Percentiles rank a stretch among this genome's conserved stretches.
Conservation (phyloP, 495 filamentous ascomycete species). For the Terfezia boudieri region DNA sequence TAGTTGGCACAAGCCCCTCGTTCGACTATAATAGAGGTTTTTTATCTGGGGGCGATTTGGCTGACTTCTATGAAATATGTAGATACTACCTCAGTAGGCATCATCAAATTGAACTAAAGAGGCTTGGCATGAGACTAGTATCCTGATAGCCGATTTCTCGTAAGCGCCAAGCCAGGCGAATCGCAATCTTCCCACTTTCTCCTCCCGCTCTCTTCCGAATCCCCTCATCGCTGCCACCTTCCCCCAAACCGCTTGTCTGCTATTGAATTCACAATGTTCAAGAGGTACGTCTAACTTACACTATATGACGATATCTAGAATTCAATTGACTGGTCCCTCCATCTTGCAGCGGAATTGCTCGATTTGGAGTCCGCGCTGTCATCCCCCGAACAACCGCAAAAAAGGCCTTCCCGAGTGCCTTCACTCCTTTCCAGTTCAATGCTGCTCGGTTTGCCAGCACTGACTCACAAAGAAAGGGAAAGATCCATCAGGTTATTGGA, state of each 20-base stretch:
- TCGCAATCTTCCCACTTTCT: not conserved
- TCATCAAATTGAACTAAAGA: too few relatives aligned
- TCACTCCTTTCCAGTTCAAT: slow-evolving; percentile 24
- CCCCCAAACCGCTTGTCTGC: slow-evolving; percentile 9
- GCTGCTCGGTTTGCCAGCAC: slow-evolving; percentile 36
- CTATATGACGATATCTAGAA: not conserved
- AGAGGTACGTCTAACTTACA: slow-evolving; percentile 27
- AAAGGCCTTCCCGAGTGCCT: slow-evolving; percentile 29
- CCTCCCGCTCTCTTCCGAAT: slow-evolving; percentile 1
- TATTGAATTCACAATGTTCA: slow-evolving; percentile 31
- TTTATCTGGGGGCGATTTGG: too few relatives aligned
- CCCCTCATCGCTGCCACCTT: slow-evolving; percentile 16
- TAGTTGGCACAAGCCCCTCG: too few relatives aligned
- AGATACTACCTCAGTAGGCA: too few relatives aligned
- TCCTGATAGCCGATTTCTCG: not conserved
- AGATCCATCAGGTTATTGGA: slow-evolving; percentile 51
- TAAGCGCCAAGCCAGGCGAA: not conserved
- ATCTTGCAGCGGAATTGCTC: slow-evolving; percentile 37
- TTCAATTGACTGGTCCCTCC: slow-evolving; percentile 6
- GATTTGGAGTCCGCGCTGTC: slow-evolving; percentile 30
- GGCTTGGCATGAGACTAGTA: not conserved
- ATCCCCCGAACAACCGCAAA: slow-evolving; percentile 34
- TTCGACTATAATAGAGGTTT: too few relatives aligned
- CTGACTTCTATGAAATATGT: too few relatives aligned
- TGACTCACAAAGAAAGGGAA: slow-evolving; percentile 28